phyloP scores from a whole-genome alignment of 1,139 yeast species.

The Candida buenavistaensis region DNA sequence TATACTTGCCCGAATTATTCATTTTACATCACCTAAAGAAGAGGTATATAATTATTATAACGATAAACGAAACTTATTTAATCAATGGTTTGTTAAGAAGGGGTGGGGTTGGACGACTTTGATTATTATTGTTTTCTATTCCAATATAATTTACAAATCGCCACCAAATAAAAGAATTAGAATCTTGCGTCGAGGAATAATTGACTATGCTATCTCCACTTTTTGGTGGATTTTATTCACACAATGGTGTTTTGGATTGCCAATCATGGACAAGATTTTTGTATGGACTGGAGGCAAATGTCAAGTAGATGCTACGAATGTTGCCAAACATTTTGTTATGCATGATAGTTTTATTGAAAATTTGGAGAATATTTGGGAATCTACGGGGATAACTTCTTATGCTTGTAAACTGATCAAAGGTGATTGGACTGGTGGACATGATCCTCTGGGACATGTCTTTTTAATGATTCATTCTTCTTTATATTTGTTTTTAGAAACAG shows the following conservation, averaged over 20 bases:
- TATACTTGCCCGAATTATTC: slow-evolving; percentile 33
- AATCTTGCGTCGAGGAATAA: slow-evolving; percentile 22
- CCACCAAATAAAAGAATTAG: background rate
- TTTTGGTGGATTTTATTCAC: slow-evolving; percentile 81
- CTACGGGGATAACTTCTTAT: slow-evolving; percentile 39
- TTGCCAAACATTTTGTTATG: background rate
- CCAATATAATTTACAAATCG: slow-evolving; percentile 8
- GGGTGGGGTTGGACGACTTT: slow-evolving; percentile 94
- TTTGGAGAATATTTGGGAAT: slow-evolving; percentile 16
- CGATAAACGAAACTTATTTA: slow-evolving; percentile 63
- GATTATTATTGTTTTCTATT: slow-evolving; percentile 30
- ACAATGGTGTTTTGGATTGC: slow-evolving; percentile 86
- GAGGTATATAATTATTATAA: slow-evolving; percentile 58
- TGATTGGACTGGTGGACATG: slow-evolving; percentile 89
- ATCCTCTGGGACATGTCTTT: slow-evolving; percentile 94
- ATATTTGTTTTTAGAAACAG: slow-evolving; percentile 66
- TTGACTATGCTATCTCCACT: slow-evolving; percentile 55
- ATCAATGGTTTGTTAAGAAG: slow-evolving; percentile 72
- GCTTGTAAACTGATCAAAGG: slow-evolving; percentile 67
- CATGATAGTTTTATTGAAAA: slow-evolving; percentile 9
- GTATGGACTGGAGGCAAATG: slow-evolving; percentile 83
- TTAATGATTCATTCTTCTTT: slow-evolving; percentile 71
- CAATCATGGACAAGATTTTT: slow-evolving; percentile 87
- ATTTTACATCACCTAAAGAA: slow-evolving; percentile 31
- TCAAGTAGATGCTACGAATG: slow-evolving; percentile 17